phyloP scores from a whole-genome alignment of 805 yeast species.

The Kodamaea nitidulidarum region DNA sequence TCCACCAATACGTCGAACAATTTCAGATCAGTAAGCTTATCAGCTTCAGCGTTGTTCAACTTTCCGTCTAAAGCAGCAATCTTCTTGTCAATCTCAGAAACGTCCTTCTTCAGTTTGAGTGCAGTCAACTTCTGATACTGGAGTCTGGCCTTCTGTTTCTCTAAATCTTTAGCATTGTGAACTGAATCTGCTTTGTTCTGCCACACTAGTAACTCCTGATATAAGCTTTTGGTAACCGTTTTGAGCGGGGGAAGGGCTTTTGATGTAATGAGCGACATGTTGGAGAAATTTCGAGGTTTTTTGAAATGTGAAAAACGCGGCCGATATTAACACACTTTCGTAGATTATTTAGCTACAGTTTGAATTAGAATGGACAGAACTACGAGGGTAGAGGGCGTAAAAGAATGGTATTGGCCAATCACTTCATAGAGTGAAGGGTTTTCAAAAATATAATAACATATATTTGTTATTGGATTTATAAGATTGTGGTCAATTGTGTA shows the following conservation, averaged over 20 bases:
- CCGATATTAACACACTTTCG: too few relatives aligned
- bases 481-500: too few relatives aligned
- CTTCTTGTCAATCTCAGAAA: slow-evolving; percentile 30
- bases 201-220: slow-evolving; percentile 37
- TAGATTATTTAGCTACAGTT: too few relatives aligned
- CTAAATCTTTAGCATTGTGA: slow-evolving; percentile 38
- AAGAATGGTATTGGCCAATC: too few relatives aligned
- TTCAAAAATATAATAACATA: too few relatives aligned
- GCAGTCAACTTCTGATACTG: slow-evolving; percentile 48
- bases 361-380: too few relatives aligned
- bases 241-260: slow-evolving; percentile 12
- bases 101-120: slow-evolving; percentile 32
- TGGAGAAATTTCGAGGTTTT: neutral
- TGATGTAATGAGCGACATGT: slow-evolving; percentile 6
- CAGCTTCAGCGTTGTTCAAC: slow-evolving; percentile 7
- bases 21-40: slow-evolving; percentile 6
- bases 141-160: slow-evolving; percentile 43
- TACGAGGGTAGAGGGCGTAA: too few relatives aligned
- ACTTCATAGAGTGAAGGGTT: too few relatives aligned
- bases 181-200: slow-evolving; percentile 32
- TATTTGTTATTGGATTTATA: too few relatives aligned
- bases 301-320: too few relatives aligned
- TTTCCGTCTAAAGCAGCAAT: slow-evolving; percentile 18
- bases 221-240: slow-evolving; percentile 22
- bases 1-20: slow-evolving; percentile 22